A percentile compares a stretch with the other conserved stretches of the same genome.
Conservation (phyloP, 2,329 filamentous ascomycete genomes). For the Periglandula ipomoeae region DNA sequence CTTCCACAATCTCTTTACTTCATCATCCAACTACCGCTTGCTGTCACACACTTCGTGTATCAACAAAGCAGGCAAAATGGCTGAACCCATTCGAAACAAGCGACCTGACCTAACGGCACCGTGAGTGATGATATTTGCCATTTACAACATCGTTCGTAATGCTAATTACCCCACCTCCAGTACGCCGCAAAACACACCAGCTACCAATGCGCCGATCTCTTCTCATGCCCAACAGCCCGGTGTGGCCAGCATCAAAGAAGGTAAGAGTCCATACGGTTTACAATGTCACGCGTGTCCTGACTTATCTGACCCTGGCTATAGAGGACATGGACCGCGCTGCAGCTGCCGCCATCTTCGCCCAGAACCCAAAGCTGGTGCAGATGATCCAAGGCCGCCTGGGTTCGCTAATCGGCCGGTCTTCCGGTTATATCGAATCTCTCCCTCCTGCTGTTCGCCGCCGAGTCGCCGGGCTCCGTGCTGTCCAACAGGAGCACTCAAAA, state of each 20-base stretch:
- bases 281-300: not conserved
- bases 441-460: slow-evolving; percentile 83
- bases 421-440: slow-evolving; percentile 95
- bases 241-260: slow-evolving; percentile 93
- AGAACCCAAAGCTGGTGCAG: slow-evolving; percentile 87
- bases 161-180: slow-evolving; percentile 45
- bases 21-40: slow-evolving; percentile 18
- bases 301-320: slow-evolving; percentile 27
- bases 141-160: slow-evolving; percentile 16
- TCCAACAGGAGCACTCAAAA: slow-evolving; percentile 98
- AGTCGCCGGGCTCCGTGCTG: slow-evolving; percentile 90
- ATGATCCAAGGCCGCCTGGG: slow-evolving; percentile 98
- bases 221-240: slow-evolving; percentile 94
- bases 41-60: slow-evolving; percentile 1
- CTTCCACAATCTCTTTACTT: slow-evolving; percentile 17
- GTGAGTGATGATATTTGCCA: slow-evolving; percentile 33
- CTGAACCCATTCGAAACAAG: slow-evolving; percentile 57
- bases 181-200: slow-evolving; percentile 96
- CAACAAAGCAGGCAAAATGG: slow-evolving; percentile 37
- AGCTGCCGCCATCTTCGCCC: slow-evolving; percentile 86
- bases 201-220: slow-evolving; percentile 91
- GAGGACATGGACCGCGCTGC: slow-evolving; percentile 84
- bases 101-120: slow-evolving; percentile 49
- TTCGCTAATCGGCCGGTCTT: slow-evolving; percentile 86
- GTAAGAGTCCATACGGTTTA: slow-evolving; percentile 43